phyloP scores from a whole-genome alignment of 2,329 filamentous ascomycete genomes.

The Trichothecium sympodiale region DNA sequence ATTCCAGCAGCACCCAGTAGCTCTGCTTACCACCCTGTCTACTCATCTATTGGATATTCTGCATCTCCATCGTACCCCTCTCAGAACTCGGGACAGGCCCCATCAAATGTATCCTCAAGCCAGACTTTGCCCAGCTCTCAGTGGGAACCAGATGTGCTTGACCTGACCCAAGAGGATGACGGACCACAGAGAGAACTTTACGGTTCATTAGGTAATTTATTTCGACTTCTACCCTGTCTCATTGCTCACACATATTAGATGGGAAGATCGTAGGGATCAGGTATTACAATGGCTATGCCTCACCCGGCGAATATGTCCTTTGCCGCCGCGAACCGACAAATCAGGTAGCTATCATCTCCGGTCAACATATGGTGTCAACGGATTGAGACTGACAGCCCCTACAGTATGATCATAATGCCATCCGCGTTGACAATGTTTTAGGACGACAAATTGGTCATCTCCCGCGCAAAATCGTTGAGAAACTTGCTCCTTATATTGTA shows the following conservation, averaged over 20 bases:
- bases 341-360: constrained; percentile 20
- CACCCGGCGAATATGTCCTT: constrained; percentile 50
- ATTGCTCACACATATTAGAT: constrained; percentile 16
- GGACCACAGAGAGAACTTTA: constrained; percentile 32
- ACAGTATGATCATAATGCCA: constrained; percentile 64
- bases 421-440: constrained; percentile 67
- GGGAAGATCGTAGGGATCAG: constrained; percentile 40
- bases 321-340: constrained; percentile 57
- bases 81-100: background rate
- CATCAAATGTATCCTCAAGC: background rate
- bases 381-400: background rate
- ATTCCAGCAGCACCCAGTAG: background rate
- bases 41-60: no score
- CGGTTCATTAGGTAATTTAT: constrained; percentile 28
- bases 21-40: constrained; percentile 1
- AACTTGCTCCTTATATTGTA: constrained; percentile 63
- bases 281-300: constrained; percentile 54
- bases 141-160: constrained; percentile 27
- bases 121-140: constrained; percentile 5
- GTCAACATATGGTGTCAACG: background rate
- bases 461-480: constrained; percentile 53
- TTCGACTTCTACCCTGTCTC: background rate
- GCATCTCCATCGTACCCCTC: no score
- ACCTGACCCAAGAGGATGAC: constrained; percentile 32
- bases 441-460: constrained; percentile 70